Conservation (phyloP, 352 stramenopile species). For the Blastocystis sp. region DNA sequence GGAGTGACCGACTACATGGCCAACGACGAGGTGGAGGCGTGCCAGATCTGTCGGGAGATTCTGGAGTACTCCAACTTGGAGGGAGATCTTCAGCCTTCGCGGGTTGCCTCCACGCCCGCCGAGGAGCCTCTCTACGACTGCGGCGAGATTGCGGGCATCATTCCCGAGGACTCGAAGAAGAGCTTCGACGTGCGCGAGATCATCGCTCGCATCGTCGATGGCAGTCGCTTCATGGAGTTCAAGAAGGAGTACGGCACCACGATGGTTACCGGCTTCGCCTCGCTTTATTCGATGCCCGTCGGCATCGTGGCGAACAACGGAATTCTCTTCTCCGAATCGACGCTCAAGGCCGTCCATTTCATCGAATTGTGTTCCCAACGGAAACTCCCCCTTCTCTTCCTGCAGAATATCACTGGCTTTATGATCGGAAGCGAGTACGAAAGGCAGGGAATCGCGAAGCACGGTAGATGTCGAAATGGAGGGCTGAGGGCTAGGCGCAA, state of each 20-base stretch:
- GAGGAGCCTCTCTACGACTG: slow-evolving; percentile 88
- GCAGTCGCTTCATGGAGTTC: slow-evolving; percentile 93
- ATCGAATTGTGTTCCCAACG: slow-evolving; percentile 93
- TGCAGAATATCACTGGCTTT: slow-evolving; percentile 97
- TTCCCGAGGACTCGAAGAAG: slow-evolving; percentile 88
- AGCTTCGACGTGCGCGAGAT: slow-evolving; percentile 90
- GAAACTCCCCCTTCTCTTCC: slow-evolving; percentile 89
- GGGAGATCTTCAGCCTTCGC: background rate
- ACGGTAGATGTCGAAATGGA: slow-evolving; percentile 77
- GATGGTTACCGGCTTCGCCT: slow-evolving; percentile 90
- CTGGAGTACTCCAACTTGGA: slow-evolving; percentile 83
- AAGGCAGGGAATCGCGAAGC: slow-evolving; percentile 91
- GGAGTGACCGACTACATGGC: slow-evolving; percentile 93
- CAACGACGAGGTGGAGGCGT: slow-evolving; percentile 88
- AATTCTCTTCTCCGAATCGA: slow-evolving; percentile 87
- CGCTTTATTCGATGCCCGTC: slow-evolving; percentile 87
- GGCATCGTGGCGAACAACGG: slow-evolving; percentile 97
- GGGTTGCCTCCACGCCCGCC: slow-evolving; percentile 67
- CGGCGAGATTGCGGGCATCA: slow-evolving; percentile 86
- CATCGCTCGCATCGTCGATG: slow-evolving; percentile 91
- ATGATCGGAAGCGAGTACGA: slow-evolving; percentile 95
- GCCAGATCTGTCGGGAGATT: slow-evolving; percentile 81
- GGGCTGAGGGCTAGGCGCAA: slow-evolving; percentile 20
- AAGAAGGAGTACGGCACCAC: slow-evolving; percentile 92
- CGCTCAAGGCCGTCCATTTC: slow-evolving; percentile 91